Percentiles rank a stretch among this genome's conserved stretches.
Evolutionary conservation across 2,329 filamentous ascomycete species (phyloP).

Genomic region (Didymella pinodella): DNA sequence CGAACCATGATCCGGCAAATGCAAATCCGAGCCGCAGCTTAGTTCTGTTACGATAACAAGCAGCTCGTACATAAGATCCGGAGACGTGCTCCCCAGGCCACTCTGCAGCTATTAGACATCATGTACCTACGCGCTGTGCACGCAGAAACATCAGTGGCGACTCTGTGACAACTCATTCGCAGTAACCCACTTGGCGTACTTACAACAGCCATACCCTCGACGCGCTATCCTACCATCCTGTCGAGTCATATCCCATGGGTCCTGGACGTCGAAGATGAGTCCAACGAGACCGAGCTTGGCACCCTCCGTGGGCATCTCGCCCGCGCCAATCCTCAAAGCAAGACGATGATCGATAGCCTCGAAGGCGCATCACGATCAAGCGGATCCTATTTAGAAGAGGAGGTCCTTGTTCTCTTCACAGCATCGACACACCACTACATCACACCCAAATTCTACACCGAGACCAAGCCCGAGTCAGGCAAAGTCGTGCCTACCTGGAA

Average conservation of each 20-base stretch:
- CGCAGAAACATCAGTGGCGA: slow-evolving; percentile 59
- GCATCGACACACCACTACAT: slow-evolving; percentile 68
- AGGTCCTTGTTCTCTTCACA: slow-evolving; percentile 71
- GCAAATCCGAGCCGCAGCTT: neutral
- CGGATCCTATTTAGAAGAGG: slow-evolving; percentile 49
- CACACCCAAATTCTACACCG: slow-evolving; percentile 69
- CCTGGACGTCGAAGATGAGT: slow-evolving; percentile 47
- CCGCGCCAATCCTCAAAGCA: slow-evolving; percentile 68
- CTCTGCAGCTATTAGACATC: neutral
- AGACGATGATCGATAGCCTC: slow-evolving; percentile 63
- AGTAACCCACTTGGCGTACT: slow-evolving; percentile 68
- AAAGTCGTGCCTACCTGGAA: slow-evolving; percentile 78
- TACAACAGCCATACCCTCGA: slow-evolving; percentile 63
- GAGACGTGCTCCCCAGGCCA: neutral
- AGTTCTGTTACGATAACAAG: neutral
- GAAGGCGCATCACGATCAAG: slow-evolving; percentile 46
- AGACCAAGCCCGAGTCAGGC: slow-evolving; percentile 69
- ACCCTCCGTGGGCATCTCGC: slow-evolving; percentile 69
- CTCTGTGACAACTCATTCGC: slow-evolving; percentile 63
- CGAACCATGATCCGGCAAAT: neutral
- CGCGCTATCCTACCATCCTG: slow-evolving; percentile 29
- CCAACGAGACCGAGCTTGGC: slow-evolving; percentile 55
- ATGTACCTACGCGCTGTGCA: slow-evolving; percentile 63
- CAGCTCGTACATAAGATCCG: neutral
- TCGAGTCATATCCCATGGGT: slow-evolving; percentile 40